Conservation (phyloP, 768 basidiomycete species). For the Russula foetens region DNA sequence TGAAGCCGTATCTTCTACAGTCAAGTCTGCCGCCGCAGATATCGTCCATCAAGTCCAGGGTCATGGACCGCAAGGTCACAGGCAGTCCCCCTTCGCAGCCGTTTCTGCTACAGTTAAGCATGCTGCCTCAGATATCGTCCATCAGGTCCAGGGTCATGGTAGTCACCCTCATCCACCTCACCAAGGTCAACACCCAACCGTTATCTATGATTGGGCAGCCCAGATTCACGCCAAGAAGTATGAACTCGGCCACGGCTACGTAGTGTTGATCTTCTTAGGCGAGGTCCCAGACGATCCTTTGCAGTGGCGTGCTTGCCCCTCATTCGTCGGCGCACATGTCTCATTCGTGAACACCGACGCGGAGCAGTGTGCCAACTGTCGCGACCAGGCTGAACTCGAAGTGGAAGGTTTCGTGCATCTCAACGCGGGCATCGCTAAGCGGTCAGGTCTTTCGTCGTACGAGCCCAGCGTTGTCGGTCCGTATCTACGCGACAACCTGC, state of each 20-base stretch:
- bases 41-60: not conserved
- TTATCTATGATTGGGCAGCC: constrained; percentile 34
- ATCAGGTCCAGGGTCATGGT: not conserved
- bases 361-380: constrained; percentile 36
- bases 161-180: not conserved
- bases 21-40: not conserved
- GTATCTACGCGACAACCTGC: constrained; percentile 33
- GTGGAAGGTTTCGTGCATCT: constrained; percentile 41
- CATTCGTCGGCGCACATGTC: constrained; percentile 37
- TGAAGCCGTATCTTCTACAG: not conserved
- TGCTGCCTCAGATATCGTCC: not conserved
- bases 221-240: constrained; percentile 36
- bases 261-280: constrained; percentile 42
- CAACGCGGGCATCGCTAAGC: constrained; percentile 27
- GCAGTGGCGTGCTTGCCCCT: constrained; percentile 30
- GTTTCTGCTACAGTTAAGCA: not conserved
- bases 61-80: not conserved
- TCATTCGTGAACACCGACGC: constrained; percentile 34
- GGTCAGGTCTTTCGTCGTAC: constrained; percentile 26
- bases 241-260: constrained; percentile 36
- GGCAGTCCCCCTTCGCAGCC: not conserved
- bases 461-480: constrained; percentile 34
- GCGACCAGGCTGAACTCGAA: constrained; percentile 23
- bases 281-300: constrained; percentile 30
- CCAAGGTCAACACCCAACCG: not conserved